A percentile compares a stretch with the other conserved stretches of the same genome.
Evolutionary conservation across 805 yeast genomes (phyloP).

Genomic region (Saturnispora sanitii): DNA sequence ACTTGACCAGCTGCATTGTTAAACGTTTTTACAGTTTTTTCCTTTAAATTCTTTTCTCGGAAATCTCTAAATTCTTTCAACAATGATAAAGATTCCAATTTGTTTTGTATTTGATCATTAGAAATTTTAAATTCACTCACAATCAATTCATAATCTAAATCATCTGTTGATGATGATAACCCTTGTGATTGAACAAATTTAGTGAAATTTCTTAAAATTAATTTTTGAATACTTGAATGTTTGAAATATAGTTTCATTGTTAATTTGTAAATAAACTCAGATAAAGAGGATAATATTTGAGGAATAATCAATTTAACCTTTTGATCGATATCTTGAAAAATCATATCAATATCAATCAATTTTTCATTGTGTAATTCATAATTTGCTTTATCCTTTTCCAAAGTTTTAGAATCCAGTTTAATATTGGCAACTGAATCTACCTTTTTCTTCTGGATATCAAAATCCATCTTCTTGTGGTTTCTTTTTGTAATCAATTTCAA

Average conservation of each 20-base stretch:
- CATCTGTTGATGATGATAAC: not conserved
- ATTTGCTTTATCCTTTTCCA: constrained; percentile 31
- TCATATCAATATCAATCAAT: constrained; percentile 24
- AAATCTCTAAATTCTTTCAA: constrained; percentile 30
- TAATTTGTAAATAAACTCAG: constrained; percentile 39
- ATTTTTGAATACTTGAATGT: constrained; percentile 28
- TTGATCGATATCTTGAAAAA: constrained; percentile 30
- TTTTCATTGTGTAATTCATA: constrained; percentile 26
- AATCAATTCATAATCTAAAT: constrained; percentile 26
- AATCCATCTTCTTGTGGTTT: constrained; percentile 33
- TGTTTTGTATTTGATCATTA: constrained; percentile 28
- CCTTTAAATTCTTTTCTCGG: constrained; percentile 29
- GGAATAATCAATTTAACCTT: constrained; percentile 37
- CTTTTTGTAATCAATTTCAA: constrained; percentile 36
- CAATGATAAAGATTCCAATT: constrained; percentile 31
- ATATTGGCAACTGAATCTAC: constrained; percentile 30
- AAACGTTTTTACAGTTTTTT: constrained; percentile 20
- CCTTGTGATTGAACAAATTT: constrained; percentile 28
- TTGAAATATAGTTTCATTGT: constrained; percentile 31
- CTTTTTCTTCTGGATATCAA: constrained; percentile 29
- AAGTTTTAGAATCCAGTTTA: constrained; percentile 9
- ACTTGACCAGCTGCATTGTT: constrained; percentile 21
- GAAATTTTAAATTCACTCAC: constrained; percentile 30
- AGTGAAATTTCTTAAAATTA: constrained; percentile 24
- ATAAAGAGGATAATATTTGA: constrained; percentile 34